These are phyloP conservation scores for Papilionanthe hybrid DNA, from an alignment of 116 monocot genomes.

Conservation along the genomic window DNA sequence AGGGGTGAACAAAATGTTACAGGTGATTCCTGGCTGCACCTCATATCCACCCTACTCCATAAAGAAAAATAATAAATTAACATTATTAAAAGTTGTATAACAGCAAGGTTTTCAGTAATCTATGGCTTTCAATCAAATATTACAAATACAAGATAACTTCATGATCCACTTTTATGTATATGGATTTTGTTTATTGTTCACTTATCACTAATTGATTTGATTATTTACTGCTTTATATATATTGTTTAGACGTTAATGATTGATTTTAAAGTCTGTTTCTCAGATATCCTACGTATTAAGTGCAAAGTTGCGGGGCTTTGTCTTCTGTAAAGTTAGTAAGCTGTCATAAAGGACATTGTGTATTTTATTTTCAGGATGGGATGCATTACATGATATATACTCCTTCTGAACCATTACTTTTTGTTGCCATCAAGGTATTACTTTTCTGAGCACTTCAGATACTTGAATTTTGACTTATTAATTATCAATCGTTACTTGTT, in stretches of 20 bases:
- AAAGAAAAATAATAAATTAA: not conserved
- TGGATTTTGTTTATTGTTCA: not conserved
- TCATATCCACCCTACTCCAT: not conserved
- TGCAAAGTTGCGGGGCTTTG: not conserved
- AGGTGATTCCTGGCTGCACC: too few relatives aligned
- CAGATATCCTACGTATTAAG: not conserved
- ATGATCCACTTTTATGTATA: not conserved
- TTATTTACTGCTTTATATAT: not conserved
- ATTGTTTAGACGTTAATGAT: not conserved
- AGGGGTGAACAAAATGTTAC: too few relatives aligned
- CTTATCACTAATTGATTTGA: not conserved
- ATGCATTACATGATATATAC: conserved; percentile 95
- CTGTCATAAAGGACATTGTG: not conserved
- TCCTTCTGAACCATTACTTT: conserved; percentile 86
- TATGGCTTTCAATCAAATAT: not conserved
- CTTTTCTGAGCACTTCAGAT: not conserved
- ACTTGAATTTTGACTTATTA: not conserved
- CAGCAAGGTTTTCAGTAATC: not conserved
- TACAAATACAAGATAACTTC: not conserved
- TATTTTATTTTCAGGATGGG: conserved; percentile 59
- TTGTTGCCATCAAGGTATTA: conserved; percentile 80
- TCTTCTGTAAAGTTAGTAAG: not conserved
- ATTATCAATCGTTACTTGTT: not conserved
- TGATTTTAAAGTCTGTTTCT: not conserved
- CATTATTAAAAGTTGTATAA: not conserved